Base-by-base conservation (phyloP, 306 rosid genomes). In the Begonia peltatifolia region DNA sequence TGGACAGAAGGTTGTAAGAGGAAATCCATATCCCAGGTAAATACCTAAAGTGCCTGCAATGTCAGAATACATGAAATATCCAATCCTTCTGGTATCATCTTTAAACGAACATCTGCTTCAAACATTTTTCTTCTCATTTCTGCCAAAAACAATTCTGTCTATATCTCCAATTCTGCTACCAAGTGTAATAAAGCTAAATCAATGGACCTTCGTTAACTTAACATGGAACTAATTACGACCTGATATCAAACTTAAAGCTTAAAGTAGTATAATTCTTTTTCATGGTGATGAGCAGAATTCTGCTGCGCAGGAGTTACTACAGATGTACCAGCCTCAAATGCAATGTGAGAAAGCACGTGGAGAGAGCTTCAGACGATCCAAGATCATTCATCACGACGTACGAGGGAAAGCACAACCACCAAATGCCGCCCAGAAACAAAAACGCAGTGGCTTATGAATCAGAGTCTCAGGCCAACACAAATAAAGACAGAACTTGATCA, bases 351-450 rank as follows among this genome's bases (percentile, higher is more conserved):
- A 90, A 85, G 52, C 95, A 90, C 22, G 95, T 90, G 52, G 99
- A 90, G 60, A 79, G 93, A 79, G 79, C 95, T 61, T 72, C 84
- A 0, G 99, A 85, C 54, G 99, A 86, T 46, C 94, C 95, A 17
- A 77, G 64, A 61, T 76, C 99, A 59, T 90, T 83, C 59, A 76
- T 90, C 60, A 90, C 95, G 2, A 90, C 94, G 6, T 90, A 90
- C 41, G 99, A 86, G 70, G 99, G 99, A 63, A 90, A 86, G 52
- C 95, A 90, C 71, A 90, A 90, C 74, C 92, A 90, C 68, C 88
- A 79, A 18, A 83, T 74, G 83, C 82, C 95, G 52, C 65, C 77
- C 10, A 81, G 72, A 69, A 77, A 61, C 56, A 51, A 79, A 47
- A 68, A 62, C 67, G 48, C 71, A 59, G 62, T 68, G 53, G 62